These are phyloP conservation scores for Candida montana DNA, from an alignment of 805 yeast species.

Conservation along the genomic window DNA sequence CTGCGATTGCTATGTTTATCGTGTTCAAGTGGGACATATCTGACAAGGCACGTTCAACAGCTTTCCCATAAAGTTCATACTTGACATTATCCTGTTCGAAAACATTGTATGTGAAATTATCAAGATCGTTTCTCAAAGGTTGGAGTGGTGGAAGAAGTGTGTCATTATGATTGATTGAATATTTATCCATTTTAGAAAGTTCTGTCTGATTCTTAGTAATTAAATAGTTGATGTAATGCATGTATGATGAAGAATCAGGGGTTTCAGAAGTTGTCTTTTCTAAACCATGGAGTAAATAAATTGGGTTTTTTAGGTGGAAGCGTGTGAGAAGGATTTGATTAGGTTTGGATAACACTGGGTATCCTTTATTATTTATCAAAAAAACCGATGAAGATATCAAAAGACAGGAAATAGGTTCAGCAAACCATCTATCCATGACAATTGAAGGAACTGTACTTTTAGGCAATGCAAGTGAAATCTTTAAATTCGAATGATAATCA, in stretches of 20 bases:
- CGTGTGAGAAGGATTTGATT: slow-evolving; percentile 45
- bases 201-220: slow-evolving; percentile 28
- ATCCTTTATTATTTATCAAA: slow-evolving; percentile 52
- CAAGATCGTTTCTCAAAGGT: slow-evolving; percentile 58
- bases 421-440: slow-evolving; percentile 56
- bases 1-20: slow-evolving; percentile 55
- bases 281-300: slow-evolving; percentile 50
- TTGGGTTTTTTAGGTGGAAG: slow-evolving; percentile 36
- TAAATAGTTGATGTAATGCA: slow-evolving; percentile 40
- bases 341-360: slow-evolving; percentile 59
- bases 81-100: slow-evolving; percentile 71
- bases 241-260: slow-evolving; percentile 32
- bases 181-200: slow-evolving; percentile 27
- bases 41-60: slow-evolving; percentile 22
- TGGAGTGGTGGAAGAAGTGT: slow-evolving; percentile 54
- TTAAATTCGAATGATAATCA: slow-evolving; percentile 47
- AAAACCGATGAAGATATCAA: slow-evolving; percentile 52
- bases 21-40: slow-evolving; percentile 15
- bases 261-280: slow-evolving; percentile 32
- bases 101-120: slow-evolving; percentile 53
- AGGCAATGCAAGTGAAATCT: slow-evolving; percentile 76
- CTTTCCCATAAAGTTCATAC: slow-evolving; percentile 51
- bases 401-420: slow-evolving; percentile 60
- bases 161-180: slow-evolving; percentile 26
- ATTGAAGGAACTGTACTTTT: slow-evolving; percentile 45